phyloP scores from a whole-genome alignment of 2,329 filamentous ascomycete genomes.

The Fusarium duplospermum region DNA sequence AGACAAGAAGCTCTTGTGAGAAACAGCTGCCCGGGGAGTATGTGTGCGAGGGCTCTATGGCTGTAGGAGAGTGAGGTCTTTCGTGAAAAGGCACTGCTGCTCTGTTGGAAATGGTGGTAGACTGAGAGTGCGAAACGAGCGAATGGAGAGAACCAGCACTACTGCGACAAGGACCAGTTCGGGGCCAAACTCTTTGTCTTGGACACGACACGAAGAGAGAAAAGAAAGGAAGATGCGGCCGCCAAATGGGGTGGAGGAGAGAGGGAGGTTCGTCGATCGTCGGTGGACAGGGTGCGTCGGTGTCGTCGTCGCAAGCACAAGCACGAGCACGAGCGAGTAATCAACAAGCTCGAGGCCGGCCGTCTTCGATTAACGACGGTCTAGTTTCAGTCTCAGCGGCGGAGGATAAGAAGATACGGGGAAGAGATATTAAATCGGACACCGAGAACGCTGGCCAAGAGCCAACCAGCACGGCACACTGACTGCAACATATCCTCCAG shows the following conservation, averaged over 20 bases:
- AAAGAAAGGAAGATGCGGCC: background rate
- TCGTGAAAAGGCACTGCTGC: background rate
- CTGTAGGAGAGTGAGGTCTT: background rate
- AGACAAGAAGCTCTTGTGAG: background rate
- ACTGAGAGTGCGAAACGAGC: background rate
- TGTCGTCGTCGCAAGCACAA: conserved; percentile 2
- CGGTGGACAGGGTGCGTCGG: conserved; percentile 4
- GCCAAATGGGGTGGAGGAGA: conserved; percentile 1
- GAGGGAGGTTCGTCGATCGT: background rate
- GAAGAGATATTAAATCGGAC: conserved; percentile 30
- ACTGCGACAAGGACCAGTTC: background rate
- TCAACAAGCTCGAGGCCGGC: conserved; percentile 7
- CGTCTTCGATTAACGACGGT: conserved; percentile 13
- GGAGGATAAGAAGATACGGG: conserved; percentile 16
- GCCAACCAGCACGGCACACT: background rate
- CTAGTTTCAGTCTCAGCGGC: conserved; percentile 22
- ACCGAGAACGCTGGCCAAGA: conserved; percentile 12
- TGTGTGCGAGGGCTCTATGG: background rate
- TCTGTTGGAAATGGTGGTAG: background rate
- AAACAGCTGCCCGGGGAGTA: background rate
- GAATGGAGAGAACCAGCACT: background rate
- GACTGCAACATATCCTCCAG: conserved; percentile 5
- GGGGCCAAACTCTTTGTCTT: conserved; percentile 1
- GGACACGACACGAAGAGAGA: background rate
- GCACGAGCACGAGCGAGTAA: conserved; percentile 9